Evolutionary conservation across 495 filamentous ascomycete species (phyloP).

Genomic region (Penicillium antarcticum): DNA sequence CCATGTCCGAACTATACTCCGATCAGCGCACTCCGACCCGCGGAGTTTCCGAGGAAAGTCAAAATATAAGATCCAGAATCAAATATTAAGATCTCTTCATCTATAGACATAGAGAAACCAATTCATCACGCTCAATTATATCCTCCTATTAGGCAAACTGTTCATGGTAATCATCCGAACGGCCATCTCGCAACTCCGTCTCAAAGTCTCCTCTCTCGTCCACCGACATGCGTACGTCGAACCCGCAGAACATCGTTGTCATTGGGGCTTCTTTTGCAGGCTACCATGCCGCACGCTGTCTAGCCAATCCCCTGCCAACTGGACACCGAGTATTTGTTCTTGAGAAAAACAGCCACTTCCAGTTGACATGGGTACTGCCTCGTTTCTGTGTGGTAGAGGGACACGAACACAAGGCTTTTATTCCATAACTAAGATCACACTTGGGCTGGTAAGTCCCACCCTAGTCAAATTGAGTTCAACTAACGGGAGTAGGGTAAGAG

Average conservation of each 20-base stretch:
- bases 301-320: conserved; percentile 45
- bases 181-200: conserved; percentile 13
- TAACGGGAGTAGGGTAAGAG: conserved; percentile 4
- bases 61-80: too few relatives aligned
- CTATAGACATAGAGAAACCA: neutral
- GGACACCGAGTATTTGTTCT: conserved; percentile 51
- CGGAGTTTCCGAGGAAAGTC: conserved; percentile 6
- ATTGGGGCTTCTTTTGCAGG: conserved; percentile 57
- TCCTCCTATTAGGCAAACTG: conserved; percentile 9
- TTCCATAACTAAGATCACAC: conserved; percentile 33
- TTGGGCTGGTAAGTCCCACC: conserved; percentile 12
- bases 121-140: conserved; percentile 1
- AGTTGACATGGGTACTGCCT: conserved; percentile 53
- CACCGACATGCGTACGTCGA: conserved; percentile 13
- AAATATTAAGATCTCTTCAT: too few relatives aligned
- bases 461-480: neutral
- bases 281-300: conserved; percentile 39
- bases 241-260: conserved; percentile 47
- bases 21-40: neutral
- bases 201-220: conserved; percentile 9
- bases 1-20: too few relatives aligned
- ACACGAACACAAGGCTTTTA: conserved; percentile 46
- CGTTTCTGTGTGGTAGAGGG: conserved; percentile 35
- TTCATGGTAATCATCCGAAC: conserved; percentile 18
- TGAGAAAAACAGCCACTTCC: conserved; percentile 58